Evolutionary conservation across 371 early-diverging fungal species (phyloP).

Genomic region (Mortierella sp.): DNA sequence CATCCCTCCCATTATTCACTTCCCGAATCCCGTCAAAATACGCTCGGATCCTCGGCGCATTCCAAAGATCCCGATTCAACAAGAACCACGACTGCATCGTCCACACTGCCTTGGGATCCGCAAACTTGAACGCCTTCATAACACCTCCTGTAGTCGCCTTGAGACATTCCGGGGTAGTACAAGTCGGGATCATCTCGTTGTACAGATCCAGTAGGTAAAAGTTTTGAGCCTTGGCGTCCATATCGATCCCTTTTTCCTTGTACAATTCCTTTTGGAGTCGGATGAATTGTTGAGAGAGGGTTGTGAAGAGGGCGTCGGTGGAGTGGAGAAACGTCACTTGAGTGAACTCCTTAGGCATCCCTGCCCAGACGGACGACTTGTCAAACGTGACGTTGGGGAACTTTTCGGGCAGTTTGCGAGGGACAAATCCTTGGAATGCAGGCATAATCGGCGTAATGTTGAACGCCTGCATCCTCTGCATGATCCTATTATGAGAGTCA

Average conservation of each 20-base stretch:
- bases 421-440: conserved; percentile 55
- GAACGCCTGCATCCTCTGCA: conserved; percentile 42
- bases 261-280: conserved; percentile 38
- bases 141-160: conserved; percentile 27
- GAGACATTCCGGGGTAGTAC: conserved; percentile 29
- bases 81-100: conserved; percentile 55
- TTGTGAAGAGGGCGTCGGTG: conserved; percentile 37
- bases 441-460: conserved; percentile 52
- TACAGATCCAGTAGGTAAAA: conserved; percentile 47
- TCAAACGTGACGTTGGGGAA: conserved; percentile 30
- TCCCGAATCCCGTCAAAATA: conserved; percentile 55
- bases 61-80: conserved; percentile 26
- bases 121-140: conserved; percentile 46
- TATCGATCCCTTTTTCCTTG: conserved; percentile 10
- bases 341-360: conserved; percentile 15
- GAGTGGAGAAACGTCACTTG: conserved; percentile 33
- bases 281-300: conserved; percentile 31
- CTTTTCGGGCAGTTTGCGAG: conserved; percentile 15
- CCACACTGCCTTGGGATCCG: conserved; percentile 54
- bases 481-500: conserved; percentile 20
- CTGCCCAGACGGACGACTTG: conserved; percentile 31
- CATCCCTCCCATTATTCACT: conserved; percentile 37
- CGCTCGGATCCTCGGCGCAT: conserved; percentile 18
- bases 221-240: conserved; percentile 11
- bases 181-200: conserved; percentile 41